phyloP scores from a whole-genome alignment of 805 yeast genomes.

The Saturnispora mendoncae region DNA sequence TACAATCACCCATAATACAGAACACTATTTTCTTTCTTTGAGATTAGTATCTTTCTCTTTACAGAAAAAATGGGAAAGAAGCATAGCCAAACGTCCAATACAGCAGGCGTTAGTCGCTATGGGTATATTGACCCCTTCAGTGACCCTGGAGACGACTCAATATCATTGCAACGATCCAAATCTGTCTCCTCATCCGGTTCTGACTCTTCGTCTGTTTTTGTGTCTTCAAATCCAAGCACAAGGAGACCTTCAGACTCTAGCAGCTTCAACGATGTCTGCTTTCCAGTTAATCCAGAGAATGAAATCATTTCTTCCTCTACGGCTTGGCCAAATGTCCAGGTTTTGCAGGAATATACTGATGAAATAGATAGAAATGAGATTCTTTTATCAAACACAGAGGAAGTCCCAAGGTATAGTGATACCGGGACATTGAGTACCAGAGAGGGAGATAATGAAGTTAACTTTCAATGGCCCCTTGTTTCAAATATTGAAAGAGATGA shows the following conservation, averaged over 20 bases:
- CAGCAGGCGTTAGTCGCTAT: not conserved
- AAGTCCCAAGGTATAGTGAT: conserved; percentile 7
- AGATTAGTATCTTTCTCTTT: not conserved
- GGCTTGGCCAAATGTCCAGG: conserved; percentile 81
- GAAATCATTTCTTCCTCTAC: conserved; percentile 21
- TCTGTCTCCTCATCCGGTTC: conserved; percentile 5
- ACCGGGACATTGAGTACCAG: not conserved
- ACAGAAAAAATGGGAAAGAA: conserved; percentile 2
- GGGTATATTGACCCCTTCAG: conserved; percentile 8
- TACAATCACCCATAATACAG: no score
- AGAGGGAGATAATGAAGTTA: conserved; percentile 23
- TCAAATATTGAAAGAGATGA: conserved; percentile 23
- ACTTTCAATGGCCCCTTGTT: conserved; percentile 32
- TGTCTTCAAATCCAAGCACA: conserved; percentile 52
- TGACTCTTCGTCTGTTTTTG: conserved; percentile 22
- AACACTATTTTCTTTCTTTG: not conserved
- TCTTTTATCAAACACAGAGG: conserved; percentile 15
- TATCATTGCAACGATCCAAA: conserved; percentile 2
- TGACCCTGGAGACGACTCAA: not conserved
- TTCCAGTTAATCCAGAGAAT: conserved; percentile 57
- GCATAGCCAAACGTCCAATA: not conserved
- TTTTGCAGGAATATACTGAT: conserved; percentile 71
- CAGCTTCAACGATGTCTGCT: conserved; percentile 86
- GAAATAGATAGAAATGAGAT: conserved; percentile 38
- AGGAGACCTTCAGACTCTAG: conserved; percentile 57